phyloP scores from a whole-genome alignment of 2,329 filamentous ascomycete species.

The Colletotrichum eremochloae region DNA sequence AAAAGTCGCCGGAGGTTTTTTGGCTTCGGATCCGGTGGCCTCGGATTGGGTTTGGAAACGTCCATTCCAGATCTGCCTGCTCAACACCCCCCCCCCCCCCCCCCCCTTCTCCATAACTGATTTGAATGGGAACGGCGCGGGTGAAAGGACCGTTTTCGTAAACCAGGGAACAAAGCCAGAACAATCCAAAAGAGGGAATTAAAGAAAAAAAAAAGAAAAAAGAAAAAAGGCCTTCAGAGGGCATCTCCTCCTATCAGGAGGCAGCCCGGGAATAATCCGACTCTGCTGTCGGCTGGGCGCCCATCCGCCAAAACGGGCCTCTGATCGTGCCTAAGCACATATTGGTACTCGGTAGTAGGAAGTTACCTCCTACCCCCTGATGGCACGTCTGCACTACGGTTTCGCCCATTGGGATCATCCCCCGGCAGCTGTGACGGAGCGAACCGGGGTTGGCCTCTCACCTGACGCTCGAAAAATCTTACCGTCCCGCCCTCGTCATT shows the following conservation, averaged over 20 bases:
- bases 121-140: background rate
- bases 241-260: background rate
- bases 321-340: background rate
- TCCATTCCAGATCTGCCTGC: conserved; percentile 24
- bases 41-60: conserved; percentile 26
- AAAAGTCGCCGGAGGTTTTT: background rate
- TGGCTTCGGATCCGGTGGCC: conserved; percentile 33
- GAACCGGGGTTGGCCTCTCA: conserved; percentile 27
- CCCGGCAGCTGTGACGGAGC: conserved; percentile 34
- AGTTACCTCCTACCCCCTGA: background rate
- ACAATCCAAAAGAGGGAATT: too few species aligned
- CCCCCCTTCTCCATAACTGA: too few species aligned
- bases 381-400: conserved; percentile 11
- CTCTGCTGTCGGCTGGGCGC: background rate
- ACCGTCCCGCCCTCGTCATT: conserved; percentile 42
- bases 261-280: conserved; percentile 20
- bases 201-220: background rate
- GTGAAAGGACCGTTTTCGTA: background rate
- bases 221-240: background rate
- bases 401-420: conserved; percentile 36
- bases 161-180: background rate
- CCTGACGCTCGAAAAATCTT: conserved; percentile 42
- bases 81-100: conserved; percentile 25
- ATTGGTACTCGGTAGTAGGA: background rate
- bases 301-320: background rate